A percentile compares a stretch with the other conserved stretches of the same genome.
Evolutionary conservation across 306 rosid species (phyloP).

Genomic region (Quercus rubra): DNA sequence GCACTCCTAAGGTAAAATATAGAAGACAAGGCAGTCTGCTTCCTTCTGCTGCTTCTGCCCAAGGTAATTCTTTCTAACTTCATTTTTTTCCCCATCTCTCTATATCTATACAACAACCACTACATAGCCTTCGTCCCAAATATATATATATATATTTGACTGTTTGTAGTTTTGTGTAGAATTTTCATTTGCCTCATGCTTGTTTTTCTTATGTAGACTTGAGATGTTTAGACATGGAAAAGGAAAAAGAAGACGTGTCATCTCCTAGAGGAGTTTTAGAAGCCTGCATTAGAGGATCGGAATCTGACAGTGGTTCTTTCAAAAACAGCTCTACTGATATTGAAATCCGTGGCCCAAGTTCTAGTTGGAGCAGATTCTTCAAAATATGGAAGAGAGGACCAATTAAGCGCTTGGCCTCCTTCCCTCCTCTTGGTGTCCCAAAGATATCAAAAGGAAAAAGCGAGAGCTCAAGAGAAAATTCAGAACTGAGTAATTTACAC

Average conservation of each 20-base stretch:
- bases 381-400: slow-evolving; percentile 42
- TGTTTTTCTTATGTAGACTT: slow-evolving; percentile 46
- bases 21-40: slow-evolving; percentile 18
- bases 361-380: slow-evolving; percentile 43
- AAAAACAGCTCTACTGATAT: slow-evolving; percentile 19
- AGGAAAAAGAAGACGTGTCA: slow-evolving; percentile 48
- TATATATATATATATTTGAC: too few relatives aligned
- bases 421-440: slow-evolving; percentile 46
- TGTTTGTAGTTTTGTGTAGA: neutral
- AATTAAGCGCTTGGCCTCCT: slow-evolving; percentile 42
- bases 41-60: slow-evolving; percentile 34
- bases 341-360: slow-evolving; percentile 19
- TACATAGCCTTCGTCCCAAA: too few relatives aligned
- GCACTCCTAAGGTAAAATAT: slow-evolving; percentile 4
- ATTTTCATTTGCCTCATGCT: neutral
- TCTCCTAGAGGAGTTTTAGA: slow-evolving; percentile 92
- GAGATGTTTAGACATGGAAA: slow-evolving; percentile 55
- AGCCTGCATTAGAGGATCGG: slow-evolving; percentile 32
- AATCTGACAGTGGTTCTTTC: slow-evolving; percentile 17
- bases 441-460: slow-evolving; percentile 49
- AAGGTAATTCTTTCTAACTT: slow-evolving; percentile 34
- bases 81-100: neutral
- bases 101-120: neutral
- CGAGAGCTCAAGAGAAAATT: slow-evolving; percentile 45
- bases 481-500: slow-evolving; percentile 25